Conservation (phyloP, 2,329 filamentous ascomycete genomes). For the Pseudogymnoascus sp. region DNA sequence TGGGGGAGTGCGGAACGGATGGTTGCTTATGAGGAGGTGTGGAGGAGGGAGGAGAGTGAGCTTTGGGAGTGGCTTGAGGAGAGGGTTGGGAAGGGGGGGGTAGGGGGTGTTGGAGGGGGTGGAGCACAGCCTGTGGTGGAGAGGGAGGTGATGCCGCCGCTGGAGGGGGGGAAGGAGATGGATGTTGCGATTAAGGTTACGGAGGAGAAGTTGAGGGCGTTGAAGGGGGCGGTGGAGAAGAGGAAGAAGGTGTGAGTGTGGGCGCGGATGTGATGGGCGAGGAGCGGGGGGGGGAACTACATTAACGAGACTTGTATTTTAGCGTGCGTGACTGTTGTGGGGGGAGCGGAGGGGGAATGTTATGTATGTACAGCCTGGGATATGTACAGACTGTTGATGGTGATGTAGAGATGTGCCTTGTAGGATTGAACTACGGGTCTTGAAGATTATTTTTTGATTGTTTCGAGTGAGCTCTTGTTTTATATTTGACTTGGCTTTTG, state of each 20-base stretch:
- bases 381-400: not conserved
- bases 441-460: not conserved
- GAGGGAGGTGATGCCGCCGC: slow-evolving; percentile 17
- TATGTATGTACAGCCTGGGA: not conserved
- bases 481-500: not conserved
- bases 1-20: slow-evolving; percentile 48
- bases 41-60: slow-evolving; percentile 29
- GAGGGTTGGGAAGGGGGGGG: slow-evolving; percentile 21
- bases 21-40: slow-evolving; percentile 86
- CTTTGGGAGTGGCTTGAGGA: slow-evolving; percentile 28
- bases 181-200: slow-evolving; percentile 48
- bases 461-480: not conserved
- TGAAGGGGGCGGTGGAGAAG: slow-evolving; percentile 64
- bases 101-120: slow-evolving; percentile 13
- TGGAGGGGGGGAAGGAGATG: slow-evolving; percentile 25
- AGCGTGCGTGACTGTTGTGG: not conserved
- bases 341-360: not conserved
- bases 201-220: slow-evolving; percentile 68
- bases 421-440: not conserved
- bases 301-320: slow-evolving; percentile 6
- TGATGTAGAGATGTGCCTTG: not conserved
- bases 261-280: not conserved
- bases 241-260: slow-evolving; percentile 7
- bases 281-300: not conserved
- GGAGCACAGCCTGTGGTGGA: slow-evolving; percentile 20